phyloP scores from a whole-genome alignment of 805 yeast species.

The Candida xyloterini region DNA sequence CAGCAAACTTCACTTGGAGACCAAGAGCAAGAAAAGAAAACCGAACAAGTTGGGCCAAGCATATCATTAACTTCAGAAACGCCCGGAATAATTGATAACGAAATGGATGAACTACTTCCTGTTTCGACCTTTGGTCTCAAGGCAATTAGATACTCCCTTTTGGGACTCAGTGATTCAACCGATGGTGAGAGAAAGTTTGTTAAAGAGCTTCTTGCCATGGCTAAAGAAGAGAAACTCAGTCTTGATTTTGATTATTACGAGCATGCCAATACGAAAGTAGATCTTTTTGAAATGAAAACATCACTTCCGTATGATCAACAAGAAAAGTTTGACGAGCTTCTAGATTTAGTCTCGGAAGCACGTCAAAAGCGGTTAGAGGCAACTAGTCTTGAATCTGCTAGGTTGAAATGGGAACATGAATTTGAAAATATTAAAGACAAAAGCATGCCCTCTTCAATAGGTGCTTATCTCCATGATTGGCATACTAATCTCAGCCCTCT shows the following conservation, averaged over 20 bases:
- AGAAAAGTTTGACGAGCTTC: constrained; percentile 56
- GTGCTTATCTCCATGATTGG: constrained; percentile 83
- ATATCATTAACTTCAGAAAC: background rate
- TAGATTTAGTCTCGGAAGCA: constrained; percentile 68
- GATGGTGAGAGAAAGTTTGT: constrained; percentile 25
- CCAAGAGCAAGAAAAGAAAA: background rate
- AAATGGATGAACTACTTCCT: constrained; percentile 50
- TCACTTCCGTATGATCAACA: constrained; percentile 46
- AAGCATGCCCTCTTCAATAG: constrained; percentile 56
- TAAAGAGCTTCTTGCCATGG: constrained; percentile 18
- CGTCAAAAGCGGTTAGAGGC: constrained; percentile 77
- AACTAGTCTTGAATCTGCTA: constrained; percentile 80
- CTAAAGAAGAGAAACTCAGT: constrained; percentile 22
- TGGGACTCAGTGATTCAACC: constrained; percentile 41
- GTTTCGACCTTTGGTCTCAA: constrained; percentile 78
- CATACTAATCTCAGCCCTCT: constrained; percentile 68
- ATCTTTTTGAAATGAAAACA: constrained; percentile 67
- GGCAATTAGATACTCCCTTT: constrained; percentile 70
- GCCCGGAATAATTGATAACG: constrained; percentile 44
- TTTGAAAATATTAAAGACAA: constrained; percentile 47
- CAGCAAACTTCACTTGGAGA: background rate
- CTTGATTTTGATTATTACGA: constrained; percentile 19
- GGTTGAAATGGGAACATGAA: constrained; percentile 83
- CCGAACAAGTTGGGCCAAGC: background rate
- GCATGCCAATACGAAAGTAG: constrained; percentile 22